These are phyloP conservation scores for Talaromyces sp. DNA, from an alignment of 2,329 filamentous ascomycete species.

Conservation along the genomic window DNA sequence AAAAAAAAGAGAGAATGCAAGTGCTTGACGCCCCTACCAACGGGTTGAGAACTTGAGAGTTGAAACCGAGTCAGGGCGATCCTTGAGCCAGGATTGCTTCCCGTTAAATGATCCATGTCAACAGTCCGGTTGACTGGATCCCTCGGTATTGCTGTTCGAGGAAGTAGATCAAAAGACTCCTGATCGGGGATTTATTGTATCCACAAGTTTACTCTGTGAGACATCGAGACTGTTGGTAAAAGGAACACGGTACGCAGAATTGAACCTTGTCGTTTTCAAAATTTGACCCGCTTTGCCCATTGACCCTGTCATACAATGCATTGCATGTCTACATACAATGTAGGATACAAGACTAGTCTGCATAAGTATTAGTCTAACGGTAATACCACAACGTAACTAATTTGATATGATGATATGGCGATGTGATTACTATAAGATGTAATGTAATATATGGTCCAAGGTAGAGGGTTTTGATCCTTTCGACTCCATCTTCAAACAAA, in stretches of 20 bases:
- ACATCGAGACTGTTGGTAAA: not conserved
- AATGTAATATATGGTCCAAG: not conserved
- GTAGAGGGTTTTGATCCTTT: not conserved
- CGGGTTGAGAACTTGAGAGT: not conserved
- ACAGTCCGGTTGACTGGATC: not conserved
- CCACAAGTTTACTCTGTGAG: too few species aligned
- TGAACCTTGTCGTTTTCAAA: not conserved
- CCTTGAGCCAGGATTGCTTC: not conserved
- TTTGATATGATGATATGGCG: not conserved
- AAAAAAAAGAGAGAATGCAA: not conserved
- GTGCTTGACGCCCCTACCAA: not conserved
- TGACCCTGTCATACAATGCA: not conserved
- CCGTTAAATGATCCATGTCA: not conserved
- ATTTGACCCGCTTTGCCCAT: not conserved
- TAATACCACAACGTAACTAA: not conserved
- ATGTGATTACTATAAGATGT: not conserved
- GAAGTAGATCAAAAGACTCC: not conserved
- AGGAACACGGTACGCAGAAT: not conserved
- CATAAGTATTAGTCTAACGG: not conserved
- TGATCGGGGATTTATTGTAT: not conserved
- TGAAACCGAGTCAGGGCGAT: not conserved
- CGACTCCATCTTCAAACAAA: not conserved
- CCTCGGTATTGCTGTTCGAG: not conserved
- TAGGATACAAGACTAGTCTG: not conserved
- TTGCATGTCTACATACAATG: not conserved